Base-by-base conservation (phyloP, 2,329 filamentous ascomycete species). In the Epichloe sylvatica region DNA sequence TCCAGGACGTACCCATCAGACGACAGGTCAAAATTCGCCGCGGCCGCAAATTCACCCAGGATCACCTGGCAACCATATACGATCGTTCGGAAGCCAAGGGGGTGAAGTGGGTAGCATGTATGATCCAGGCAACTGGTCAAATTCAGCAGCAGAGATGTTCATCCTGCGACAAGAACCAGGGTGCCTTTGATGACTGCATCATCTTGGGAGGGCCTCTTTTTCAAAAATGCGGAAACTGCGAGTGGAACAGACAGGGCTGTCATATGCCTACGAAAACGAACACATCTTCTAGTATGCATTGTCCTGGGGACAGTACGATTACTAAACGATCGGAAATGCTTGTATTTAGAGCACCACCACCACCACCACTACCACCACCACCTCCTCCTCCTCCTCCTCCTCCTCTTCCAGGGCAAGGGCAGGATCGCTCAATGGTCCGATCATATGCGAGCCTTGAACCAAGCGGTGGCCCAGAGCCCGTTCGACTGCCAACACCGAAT, bases 161-260 rank as follows among this genome's bases (percentile, higher is more conserved):
- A 0, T 66, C 64, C 1, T 76, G 73, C 48, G 57, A 66, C 1
- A 68, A 64, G 49, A 65, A 67, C 25, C 62, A 66, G 21, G 73
- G 73, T 0, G 66, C 67, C 0, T 76, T 73, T 53, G 65, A 67
- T 2, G 62, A 67, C 5, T 76, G 73, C 56, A 64, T 75, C 45
- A 64, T 70, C 23, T 59, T 72, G 13, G 67, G 66, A 5, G 67
- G 64, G 4, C 57, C 60, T 6, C 60, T 69, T 4, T 73, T 74
- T 47, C 66, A 67, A 3, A 68, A 70, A 30, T 76, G 73, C 51
- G 73, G 70, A 33, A 76, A 75, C 53, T 76, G 73, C 53, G 70
- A 74, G 54, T 76, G 72, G 72, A 70, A 69, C 52, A 65, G 64
- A 2, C 62, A 65, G 47, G 61, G 62, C 17, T 70, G 67, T 41